A percentile compares a stretch with the other conserved stretches of the same genome.
phyloP scores from a whole-genome alignment of 2,329 filamentous ascomycete genomes.

The Ascochyta koolunga region DNA sequence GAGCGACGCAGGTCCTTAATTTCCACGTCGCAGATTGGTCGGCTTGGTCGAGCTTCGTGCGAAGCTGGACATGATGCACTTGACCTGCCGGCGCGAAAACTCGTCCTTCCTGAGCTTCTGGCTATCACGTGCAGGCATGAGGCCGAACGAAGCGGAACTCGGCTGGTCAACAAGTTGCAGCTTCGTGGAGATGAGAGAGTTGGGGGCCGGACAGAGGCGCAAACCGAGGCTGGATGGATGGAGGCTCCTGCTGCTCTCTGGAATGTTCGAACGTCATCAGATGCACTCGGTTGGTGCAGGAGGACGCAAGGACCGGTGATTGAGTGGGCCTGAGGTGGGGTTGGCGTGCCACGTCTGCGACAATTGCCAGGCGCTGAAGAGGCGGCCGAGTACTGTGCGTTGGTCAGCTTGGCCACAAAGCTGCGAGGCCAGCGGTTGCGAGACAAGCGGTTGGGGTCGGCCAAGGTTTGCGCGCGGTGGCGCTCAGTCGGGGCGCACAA shows the following conservation, averaged over 20 bases:
- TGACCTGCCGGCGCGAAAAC: background rate
- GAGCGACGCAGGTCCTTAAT: background rate
- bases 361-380: background rate
- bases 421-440: background rate
- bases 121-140: constrained; percentile 1
- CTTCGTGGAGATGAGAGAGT: background rate
- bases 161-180: constrained; percentile 1
- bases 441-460: background rate
- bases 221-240: background rate
- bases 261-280: constrained; percentile 18
- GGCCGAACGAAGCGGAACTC: constrained; percentile 8
- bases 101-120: constrained; percentile 1
- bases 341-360: background rate
- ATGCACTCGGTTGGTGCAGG: background rate
- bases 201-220: background rate
- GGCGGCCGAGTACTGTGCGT: background rate
- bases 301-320: constrained; percentile 5
- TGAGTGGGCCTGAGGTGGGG: constrained; percentile 3
- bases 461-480: background rate
- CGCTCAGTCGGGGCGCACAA: background rate
- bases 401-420: too few relatives aligned
- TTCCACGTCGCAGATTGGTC: background rate
- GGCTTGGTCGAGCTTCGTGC: background rate
- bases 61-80: background rate
- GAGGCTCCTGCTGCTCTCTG: background rate